These are phyloP conservation scores for Trypanosoma platydactyli DNA, from an alignment of 208 protist species.

Conservation along the genomic window DNA sequence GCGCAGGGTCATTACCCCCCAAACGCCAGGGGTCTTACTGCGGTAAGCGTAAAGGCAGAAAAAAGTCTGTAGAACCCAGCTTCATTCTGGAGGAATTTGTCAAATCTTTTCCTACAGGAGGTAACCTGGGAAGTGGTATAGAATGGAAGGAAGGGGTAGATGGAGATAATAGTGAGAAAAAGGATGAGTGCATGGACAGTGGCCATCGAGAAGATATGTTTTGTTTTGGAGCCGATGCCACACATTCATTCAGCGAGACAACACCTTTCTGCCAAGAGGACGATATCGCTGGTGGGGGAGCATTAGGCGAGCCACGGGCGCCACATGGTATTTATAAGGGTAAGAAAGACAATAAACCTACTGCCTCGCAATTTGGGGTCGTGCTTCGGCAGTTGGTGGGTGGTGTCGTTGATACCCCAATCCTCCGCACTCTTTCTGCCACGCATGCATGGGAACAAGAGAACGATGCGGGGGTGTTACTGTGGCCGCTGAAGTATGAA, in stretches of 20 bases:
- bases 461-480: not conserved
- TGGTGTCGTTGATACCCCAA: not conserved
- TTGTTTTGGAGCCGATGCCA: no score
- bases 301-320: not conserved
- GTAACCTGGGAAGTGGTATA: not conserved
- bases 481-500: constrained; percentile 61
- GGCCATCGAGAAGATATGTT: no score
- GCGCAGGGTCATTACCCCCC: no score
- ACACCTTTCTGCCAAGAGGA: no score
- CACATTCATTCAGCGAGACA: no score
- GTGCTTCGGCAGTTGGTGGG: constrained; percentile 10
- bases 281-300: not conserved
- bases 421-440: constrained; percentile 3
- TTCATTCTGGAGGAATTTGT: no score
- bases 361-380: constrained; percentile 1
- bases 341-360: constrained; percentile 8
- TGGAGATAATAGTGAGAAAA: not conserved
- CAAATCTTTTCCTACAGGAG: no score
- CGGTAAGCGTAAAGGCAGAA: no score
- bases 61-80: no score
- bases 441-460: constrained; percentile 1
- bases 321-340: not conserved
- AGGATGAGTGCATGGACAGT: not conserved
- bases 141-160: constrained; percentile 4
- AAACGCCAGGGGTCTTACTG: no score